Conservation (phyloP, 345 rosid genomes). For the Hevea brasiliensis region DNA sequence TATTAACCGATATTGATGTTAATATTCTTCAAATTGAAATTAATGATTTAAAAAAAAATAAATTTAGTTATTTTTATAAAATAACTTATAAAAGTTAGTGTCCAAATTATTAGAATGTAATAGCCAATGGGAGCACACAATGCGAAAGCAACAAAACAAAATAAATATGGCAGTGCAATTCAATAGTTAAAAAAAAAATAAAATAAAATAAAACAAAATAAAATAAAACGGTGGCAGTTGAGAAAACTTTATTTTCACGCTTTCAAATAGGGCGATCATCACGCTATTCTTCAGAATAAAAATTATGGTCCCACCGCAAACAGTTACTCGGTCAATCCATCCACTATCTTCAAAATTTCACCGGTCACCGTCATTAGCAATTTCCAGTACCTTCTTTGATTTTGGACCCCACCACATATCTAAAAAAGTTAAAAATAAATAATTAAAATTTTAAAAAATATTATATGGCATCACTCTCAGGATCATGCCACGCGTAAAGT, state of each 20-base stretch:
- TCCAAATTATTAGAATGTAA: too few species aligned
- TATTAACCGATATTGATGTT: too few species aligned
- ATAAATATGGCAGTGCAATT: neutral
- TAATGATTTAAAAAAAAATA: too few species aligned
- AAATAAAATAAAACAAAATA: too few species aligned
- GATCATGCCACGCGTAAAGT: conserved; percentile 25
- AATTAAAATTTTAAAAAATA: neutral
- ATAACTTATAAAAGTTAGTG: too few species aligned
- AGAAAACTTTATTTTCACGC: neutral
- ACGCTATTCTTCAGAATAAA: too few species aligned
- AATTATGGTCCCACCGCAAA: neutral
- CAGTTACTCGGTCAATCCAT: neutral
- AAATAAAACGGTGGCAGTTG: neutral
- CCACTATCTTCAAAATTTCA: neutral
- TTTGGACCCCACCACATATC: conserved; percentile 2
- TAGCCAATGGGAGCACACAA: too few species aligned
- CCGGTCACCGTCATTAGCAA: neutral
- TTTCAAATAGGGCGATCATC: too few species aligned
- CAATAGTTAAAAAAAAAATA: neutral
- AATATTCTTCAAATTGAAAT: too few species aligned
- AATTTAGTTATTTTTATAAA: too few species aligned
- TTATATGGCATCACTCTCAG: neutral
- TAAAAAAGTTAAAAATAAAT: neutral
- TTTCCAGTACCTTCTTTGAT: conserved; percentile 2
- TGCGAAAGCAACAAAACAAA: neutral